Base-by-base conservation (phyloP, 2,329 filamentous ascomycete species). In the Cercospora sp. region DNA sequence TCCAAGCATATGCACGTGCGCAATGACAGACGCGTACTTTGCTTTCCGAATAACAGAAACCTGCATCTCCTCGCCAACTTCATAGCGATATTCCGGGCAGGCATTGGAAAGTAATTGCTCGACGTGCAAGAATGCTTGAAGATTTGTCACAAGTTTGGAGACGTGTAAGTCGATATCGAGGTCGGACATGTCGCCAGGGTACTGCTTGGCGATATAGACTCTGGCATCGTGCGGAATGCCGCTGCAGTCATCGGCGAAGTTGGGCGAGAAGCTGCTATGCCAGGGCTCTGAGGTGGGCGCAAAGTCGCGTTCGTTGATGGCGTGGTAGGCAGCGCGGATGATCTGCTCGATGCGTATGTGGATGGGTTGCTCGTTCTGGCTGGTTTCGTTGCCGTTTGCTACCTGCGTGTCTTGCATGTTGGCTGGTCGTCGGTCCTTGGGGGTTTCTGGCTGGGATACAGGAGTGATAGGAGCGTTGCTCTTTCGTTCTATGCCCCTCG, bases 231-330 rank as follows among this genome's bases (percentile, higher is more conserved):
- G 48, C 18, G 48, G 23, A 16, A 53, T 53, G 20, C 48, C 48
- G 48, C 18, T 26, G 48, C 48, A 53, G 12, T 53, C 48, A 7
- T 53, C 48, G 48, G 48, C 48, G 10, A 53, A 53, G 10, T 53
- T 53, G 48, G 48, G 48, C 2, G 23, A 53, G 48, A 53, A 53
- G 48, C 20, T 53, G 48, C 48, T 53, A 1, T 53, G 36, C 63
- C 63, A 65, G 26, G 63, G 51, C 5, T 59, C 26, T 3, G 63
- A 65, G n/a, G 28, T 60, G 18, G 63, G 36, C 33, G 57, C 23
- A 9, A 59, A 60, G 20, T 48, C 10, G 42, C 63, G 20, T 23
- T 65, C 20, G 26, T 65, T 65, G 55, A 65, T 59, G 48, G 48
- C 48, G 23, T 16, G 48, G 48, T 16, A 53, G 48, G 20, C 18